These are phyloP conservation scores for Globisporangium cylindrosporum DNA, from an alignment of 352 stramenopile genomes.

Conservation along the genomic window DNA sequence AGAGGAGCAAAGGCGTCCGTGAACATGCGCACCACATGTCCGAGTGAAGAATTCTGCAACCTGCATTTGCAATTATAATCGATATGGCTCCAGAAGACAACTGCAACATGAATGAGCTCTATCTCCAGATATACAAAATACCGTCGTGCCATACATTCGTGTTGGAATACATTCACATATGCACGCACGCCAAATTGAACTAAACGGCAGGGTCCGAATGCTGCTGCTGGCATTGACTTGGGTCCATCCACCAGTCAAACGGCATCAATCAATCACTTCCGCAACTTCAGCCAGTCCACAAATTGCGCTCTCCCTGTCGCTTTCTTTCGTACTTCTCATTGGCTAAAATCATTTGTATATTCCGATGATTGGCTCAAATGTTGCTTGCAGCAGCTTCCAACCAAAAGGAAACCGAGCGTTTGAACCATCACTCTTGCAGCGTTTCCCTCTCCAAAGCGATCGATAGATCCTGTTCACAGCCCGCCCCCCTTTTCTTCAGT, in stretches of 20 bases:
- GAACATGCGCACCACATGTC: background rate
- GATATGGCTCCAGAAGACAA: slow-evolving; percentile 1
- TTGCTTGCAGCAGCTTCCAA: slow-evolving; percentile 14
- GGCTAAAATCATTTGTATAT: background rate
- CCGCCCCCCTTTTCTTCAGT: background rate
- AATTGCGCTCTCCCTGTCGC: background rate
- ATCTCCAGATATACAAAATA: background rate
- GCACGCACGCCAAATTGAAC: no score
- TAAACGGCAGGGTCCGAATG: no score
- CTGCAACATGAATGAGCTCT: background rate
- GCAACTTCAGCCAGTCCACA: no score
- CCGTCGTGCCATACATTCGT: no score
- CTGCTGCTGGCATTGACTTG: no score
- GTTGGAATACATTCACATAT: no score
- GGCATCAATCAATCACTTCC: no score
- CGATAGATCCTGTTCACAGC: background rate
- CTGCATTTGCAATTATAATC: background rate
- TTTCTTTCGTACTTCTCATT: background rate
- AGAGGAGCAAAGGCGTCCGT: background rate
- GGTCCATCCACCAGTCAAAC: no score
- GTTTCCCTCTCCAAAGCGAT: slow-evolving; percentile 33
- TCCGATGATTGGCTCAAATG: slow-evolving; percentile 20
- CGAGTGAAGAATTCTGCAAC: background rate
- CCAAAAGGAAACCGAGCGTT: slow-evolving; percentile 20
- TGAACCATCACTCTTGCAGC: slow-evolving; percentile 27